Evolutionary conservation across 345 rosid species (phyloP).

Genomic region (Erucastrum elatum): DNA sequence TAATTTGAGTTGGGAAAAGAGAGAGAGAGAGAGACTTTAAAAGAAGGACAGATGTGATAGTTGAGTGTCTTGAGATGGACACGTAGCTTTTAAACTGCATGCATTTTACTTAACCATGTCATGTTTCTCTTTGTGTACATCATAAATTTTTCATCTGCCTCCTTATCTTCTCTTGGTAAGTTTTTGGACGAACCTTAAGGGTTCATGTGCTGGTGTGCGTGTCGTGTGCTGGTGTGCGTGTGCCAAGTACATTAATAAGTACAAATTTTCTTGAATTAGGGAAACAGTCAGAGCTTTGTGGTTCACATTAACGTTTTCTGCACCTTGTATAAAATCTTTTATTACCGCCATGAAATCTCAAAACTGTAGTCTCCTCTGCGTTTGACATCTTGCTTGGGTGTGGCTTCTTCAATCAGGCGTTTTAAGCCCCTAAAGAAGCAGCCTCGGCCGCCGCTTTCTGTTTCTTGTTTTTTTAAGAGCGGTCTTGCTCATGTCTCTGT

Average conservation of each 20-base stretch:
- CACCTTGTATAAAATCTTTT: slow-evolving; percentile 3
- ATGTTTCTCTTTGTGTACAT: background rate
- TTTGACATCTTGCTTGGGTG: background rate
- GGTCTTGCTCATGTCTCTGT: no score
- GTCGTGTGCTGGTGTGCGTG: slow-evolving; percentile 29
- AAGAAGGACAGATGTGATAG: slow-evolving; percentile 40
- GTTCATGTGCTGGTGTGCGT: slow-evolving; percentile 5
- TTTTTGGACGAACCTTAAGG: slow-evolving; percentile 26
- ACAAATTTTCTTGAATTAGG: background rate
- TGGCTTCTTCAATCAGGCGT: slow-evolving; percentile 13
- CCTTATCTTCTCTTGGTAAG: slow-evolving; percentile 25
- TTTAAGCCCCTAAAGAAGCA: slow-evolving; percentile 31
- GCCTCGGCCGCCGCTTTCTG: slow-evolving; percentile 62
- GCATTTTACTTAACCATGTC: slow-evolving; percentile 27
- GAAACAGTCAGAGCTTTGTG: background rate
- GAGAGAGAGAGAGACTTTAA: slow-evolving; percentile 25
- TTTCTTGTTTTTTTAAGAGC: no score
- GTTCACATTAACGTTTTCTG: slow-evolving; percentile 10
- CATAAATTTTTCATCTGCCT: background rate
- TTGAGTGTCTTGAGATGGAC: slow-evolving; percentile 29
- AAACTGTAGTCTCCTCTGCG: slow-evolving; percentile 10
- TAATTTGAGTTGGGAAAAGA: slow-evolving; percentile 4
- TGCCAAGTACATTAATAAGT: slow-evolving; percentile 30
- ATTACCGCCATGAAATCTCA: slow-evolving; percentile 17
- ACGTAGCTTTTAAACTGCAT: slow-evolving; percentile 37